A percentile compares a stretch with the other conserved stretches of the same genome.
Conservation (phyloP, 371 early-diverging fungal species). For the Mucor plumbeus region DNA sequence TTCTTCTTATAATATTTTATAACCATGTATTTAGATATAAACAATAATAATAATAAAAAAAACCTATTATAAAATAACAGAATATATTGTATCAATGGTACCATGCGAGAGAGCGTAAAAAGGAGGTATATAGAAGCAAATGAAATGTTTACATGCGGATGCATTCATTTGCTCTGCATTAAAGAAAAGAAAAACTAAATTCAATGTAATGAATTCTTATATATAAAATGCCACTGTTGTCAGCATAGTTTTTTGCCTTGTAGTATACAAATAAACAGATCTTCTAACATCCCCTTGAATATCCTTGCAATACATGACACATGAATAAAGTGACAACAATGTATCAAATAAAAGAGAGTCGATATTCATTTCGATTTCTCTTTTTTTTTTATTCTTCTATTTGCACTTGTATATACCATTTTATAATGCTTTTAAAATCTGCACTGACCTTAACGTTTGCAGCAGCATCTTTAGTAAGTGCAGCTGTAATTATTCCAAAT, state of each 20-base stretch:
- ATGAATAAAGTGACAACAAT: neutral
- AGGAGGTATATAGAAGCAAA: neutral
- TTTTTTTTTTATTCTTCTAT: neutral
- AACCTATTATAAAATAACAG: neutral
- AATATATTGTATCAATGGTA: neutral
- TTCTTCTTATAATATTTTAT: neutral
- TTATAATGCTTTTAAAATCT: constrained; percentile 3
- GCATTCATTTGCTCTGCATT: neutral
- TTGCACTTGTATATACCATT: neutral
- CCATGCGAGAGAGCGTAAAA: neutral
- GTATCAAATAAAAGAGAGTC: neutral
- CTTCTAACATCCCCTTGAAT: neutral
- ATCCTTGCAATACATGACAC: neutral
- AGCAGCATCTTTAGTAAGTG: neutral
- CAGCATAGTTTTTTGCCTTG: neutral
- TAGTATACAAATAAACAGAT: neutral
- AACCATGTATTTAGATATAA: neutral
- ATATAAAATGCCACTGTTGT: neutral
- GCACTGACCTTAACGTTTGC: neutral
- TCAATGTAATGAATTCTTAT: too few relatives aligned
- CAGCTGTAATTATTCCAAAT: constrained; percentile 4
- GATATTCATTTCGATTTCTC: neutral
- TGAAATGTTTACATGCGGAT: neutral
- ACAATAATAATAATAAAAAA: neutral
- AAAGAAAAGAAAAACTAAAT: too few relatives aligned